phyloP scores from a whole-genome alignment of 805 yeast genomes.

The Ogataea sp. region DNA sequence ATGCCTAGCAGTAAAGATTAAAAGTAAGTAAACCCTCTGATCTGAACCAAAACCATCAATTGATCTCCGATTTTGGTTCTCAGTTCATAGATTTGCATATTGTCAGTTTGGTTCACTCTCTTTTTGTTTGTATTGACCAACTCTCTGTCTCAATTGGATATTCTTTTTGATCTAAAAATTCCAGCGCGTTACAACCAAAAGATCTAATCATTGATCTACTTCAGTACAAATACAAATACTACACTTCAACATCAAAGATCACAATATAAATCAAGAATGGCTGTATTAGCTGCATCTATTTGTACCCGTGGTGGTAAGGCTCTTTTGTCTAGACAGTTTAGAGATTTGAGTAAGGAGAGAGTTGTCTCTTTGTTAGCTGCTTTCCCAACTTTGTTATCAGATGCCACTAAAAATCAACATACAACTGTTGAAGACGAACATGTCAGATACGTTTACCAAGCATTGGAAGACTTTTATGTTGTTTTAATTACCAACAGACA shows the following conservation, averaged over 20 bases:
- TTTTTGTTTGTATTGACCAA: no score
- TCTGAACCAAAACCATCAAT: neutral
- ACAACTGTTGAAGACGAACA: constrained; percentile 90
- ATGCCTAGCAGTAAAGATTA: no score
- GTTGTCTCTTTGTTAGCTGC: constrained; percentile 79
- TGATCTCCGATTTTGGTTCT: no score
- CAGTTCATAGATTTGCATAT: no score
- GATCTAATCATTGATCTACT: neutral
- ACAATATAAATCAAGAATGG: constrained; percentile 32
- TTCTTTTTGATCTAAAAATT: no score
- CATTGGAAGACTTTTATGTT: constrained; percentile 87
- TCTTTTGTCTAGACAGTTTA: constrained; percentile 84
- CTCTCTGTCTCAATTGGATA: no score
- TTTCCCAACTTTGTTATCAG: constrained; percentile 72
- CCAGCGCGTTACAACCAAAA: no score
- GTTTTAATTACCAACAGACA: constrained; percentile 85
- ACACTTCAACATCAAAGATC: neutral
- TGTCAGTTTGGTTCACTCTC: no score
- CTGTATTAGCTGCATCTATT: constrained; percentile 86
- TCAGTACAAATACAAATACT: neutral
- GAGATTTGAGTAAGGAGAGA: constrained; percentile 74
- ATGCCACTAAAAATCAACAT: constrained; percentile 65
- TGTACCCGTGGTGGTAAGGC: constrained; percentile 93
- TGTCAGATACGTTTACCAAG: constrained; percentile 91
- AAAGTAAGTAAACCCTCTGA: no score